Percentiles rank a stretch among this genome's conserved stretches.
These are phyloP conservation scores for Rutstroemia sp. DNA, from an alignment of 2,329 filamentous ascomycete species.

Conservation along the genomic window DNA sequence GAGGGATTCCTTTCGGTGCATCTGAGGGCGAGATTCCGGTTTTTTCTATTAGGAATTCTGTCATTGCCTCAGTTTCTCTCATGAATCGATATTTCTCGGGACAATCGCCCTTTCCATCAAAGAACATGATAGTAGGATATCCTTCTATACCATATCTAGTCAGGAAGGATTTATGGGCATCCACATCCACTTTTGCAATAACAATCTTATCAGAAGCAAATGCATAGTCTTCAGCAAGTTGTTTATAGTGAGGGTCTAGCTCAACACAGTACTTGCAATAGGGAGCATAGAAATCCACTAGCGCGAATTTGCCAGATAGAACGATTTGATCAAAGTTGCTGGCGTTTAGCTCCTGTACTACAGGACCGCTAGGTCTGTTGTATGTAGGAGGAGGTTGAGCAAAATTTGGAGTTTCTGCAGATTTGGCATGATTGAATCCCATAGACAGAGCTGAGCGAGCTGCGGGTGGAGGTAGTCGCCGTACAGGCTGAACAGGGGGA, in stretches of 20 bases:
- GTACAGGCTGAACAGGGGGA: slow-evolving; percentile 11
- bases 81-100: slow-evolving; percentile 18
- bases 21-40: slow-evolving; percentile 20
- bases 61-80: slow-evolving; percentile 17
- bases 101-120: slow-evolving; percentile 36
- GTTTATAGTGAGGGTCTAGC: slow-evolving; percentile 83
- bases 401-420: slow-evolving; percentile 18
- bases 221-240: slow-evolving; percentile 70
- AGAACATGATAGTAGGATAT: slow-evolving; percentile 96
- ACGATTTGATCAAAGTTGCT: slow-evolving; percentile 86
- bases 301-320: slow-evolving; percentile 82
- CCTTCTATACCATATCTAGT: slow-evolving; percentile 52
- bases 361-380: slow-evolving; percentile 10
- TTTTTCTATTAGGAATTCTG: slow-evolving; percentile 21
- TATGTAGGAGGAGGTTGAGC: slow-evolving; percentile 13
- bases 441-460: slow-evolving; percentile 19
- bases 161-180: slow-evolving; percentile 70
- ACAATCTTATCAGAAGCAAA: slow-evolving; percentile 64
- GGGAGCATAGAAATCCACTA: slow-evolving; percentile 97
- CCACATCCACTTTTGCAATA: slow-evolving; percentile 89
- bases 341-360: slow-evolving; percentile 76
- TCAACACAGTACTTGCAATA: slow-evolving; percentile 97
- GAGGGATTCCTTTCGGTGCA: slow-evolving; percentile 19
- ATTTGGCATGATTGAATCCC: slow-evolving; percentile 23
- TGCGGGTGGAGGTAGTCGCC: slow-evolving; percentile 20